These are phyloP conservation scores for Boletus insuetus DNA, from an alignment of 768 basidiomycete species.

Conservation along the genomic window DNA sequence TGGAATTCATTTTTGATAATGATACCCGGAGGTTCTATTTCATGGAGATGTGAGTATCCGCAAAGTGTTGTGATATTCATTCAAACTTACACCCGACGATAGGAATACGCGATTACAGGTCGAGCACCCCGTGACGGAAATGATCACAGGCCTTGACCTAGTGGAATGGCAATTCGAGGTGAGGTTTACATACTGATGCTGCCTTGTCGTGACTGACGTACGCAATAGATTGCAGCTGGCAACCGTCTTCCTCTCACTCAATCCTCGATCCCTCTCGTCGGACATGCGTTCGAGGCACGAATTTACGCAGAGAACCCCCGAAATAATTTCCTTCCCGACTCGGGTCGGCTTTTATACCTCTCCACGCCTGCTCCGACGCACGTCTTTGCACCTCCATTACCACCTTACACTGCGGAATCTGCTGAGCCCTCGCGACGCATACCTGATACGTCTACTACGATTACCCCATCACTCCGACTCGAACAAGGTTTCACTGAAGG, in stretches of 20 bases:
- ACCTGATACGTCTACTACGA: conserved; percentile 16
- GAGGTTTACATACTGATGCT: background rate
- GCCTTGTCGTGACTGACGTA: background rate
- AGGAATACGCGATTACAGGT: conserved; percentile 88
- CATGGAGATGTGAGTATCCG: conserved; percentile 80
- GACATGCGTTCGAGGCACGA: conserved; percentile 92
- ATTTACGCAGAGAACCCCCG: conserved; percentile 96
- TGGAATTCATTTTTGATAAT: conserved; percentile 97
- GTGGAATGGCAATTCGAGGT: conserved; percentile 96
- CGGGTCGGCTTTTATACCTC: conserved; percentile 76
- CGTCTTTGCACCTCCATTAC: conserved; percentile 52
- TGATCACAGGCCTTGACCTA: conserved; percentile 91
- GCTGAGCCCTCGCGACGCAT: conserved; percentile 21
- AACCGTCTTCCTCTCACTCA: conserved; percentile 81
- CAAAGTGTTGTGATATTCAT: background rate
- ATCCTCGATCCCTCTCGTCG: conserved; percentile 76
- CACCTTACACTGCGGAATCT: conserved; percentile 28
- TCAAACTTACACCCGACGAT: background rate
- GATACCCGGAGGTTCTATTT: conserved; percentile 86
- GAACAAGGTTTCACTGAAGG: conserved; percentile 87
- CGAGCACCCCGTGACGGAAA: conserved; percentile 92
- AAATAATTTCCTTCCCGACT: conserved; percentile 91
- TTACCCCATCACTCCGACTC: conserved; percentile 71
- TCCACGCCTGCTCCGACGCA: conserved; percentile 77
- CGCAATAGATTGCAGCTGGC: conserved; percentile 73